Base-by-base conservation (phyloP, 2,329 filamentous ascomycete species). In the Pestalotiopsis fici region DNA sequence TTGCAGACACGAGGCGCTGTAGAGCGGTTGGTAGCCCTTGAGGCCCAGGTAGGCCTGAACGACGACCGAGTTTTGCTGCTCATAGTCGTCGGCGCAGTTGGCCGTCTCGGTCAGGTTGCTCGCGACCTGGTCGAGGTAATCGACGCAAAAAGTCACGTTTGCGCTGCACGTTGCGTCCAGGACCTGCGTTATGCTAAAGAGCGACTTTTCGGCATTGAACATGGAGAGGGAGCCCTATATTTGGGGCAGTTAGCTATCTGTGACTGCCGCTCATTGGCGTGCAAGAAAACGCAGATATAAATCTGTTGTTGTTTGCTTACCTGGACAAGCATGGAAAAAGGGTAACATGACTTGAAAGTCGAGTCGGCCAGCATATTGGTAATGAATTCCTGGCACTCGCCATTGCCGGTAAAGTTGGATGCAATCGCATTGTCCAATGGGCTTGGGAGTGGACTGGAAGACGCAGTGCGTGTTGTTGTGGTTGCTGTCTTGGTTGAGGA, bases 291-390 rank as follows among this genome's bases (percentile, higher is more conserved):
- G n/a, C n/a, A n/a, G n/a, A n/a, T n/a, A n/a, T n/a, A n/a, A n/a
- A n/a, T n/a, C n/a, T n/a, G n/a, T n/a, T n/a, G n/a, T n/a, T 28
- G 47, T 27, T 37, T 11, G 76, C 87, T 76, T 81, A 93, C 92
- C 83, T 93, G 89, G 11, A 98, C 83, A 71, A 98, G 87, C 73
- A 97, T 85, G 1, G 95, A 97, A 67, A 98, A 84, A 0, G 95
- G 93, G 71, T 95, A 89, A 81, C 95, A 98, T 64, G 86, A 78
- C 72, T 88, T 86, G 73, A 96, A 94, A 3, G 87, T 89, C 5
- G 85, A 76, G 75, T 93, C 87, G 59, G 80, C 81, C 63, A 96
- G 85, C 73, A 97, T 89, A 2, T 78, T 78, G 64, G 87, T 83
- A 78, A 97, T 90, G 79, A 95, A 95, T 4, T 76, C 77, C 3